These are phyloP conservation scores for Juglanconis oblonga DNA, from an alignment of 2,329 filamentous ascomycete species.

Conservation along the genomic window DNA sequence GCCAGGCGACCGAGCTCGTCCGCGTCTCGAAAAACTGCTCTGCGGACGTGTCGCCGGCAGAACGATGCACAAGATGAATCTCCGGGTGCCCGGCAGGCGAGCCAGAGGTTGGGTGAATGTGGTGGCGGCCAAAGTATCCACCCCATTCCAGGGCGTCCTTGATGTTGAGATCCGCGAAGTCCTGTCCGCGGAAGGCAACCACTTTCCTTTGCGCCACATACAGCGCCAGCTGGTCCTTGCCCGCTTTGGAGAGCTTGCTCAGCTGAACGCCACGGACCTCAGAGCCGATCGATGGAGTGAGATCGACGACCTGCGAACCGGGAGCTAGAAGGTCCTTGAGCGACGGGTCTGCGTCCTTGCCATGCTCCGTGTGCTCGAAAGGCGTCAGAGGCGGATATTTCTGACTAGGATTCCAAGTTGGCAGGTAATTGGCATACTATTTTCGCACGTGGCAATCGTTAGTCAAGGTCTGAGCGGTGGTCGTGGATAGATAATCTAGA, in stretches of 20 bases:
- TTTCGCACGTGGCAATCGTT: neutral
- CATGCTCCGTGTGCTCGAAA: conserved; percentile 68
- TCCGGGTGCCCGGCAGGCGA: conserved; percentile 67
- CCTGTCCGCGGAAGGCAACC: conserved; percentile 68
- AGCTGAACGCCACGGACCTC: conserved; percentile 68
- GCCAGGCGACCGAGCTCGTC: conserved; percentile 83
- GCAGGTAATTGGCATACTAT: conserved; percentile 63
- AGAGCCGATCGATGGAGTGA: conserved; percentile 66
- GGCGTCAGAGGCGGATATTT: conserved; percentile 59
- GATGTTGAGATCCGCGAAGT: conserved; percentile 62
- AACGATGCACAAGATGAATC: conserved; percentile 71
- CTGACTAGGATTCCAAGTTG: conserved; percentile 58
- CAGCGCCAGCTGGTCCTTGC: conserved; percentile 67
- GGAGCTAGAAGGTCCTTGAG: conserved; percentile 62
- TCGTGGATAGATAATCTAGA: neutral
- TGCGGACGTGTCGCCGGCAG: conserved; percentile 59
- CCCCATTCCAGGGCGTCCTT: conserved; percentile 62
- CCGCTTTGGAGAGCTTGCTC: conserved; percentile 57
- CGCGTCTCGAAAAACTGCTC: conserved; percentile 61
- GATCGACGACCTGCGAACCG: conserved; percentile 47
- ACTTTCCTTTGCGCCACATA: conserved; percentile 69
- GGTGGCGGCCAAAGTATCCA: conserved; percentile 58
- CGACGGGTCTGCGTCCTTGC: conserved; percentile 62
- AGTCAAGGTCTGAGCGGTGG: neutral
- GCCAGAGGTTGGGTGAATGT: conserved; percentile 71